Percentiles rank a stretch among this genome's conserved stretches.
Conservation (phyloP, 2,329 filamentous ascomycete species). For the Immersiporthe knoxdaviesiana region DNA sequence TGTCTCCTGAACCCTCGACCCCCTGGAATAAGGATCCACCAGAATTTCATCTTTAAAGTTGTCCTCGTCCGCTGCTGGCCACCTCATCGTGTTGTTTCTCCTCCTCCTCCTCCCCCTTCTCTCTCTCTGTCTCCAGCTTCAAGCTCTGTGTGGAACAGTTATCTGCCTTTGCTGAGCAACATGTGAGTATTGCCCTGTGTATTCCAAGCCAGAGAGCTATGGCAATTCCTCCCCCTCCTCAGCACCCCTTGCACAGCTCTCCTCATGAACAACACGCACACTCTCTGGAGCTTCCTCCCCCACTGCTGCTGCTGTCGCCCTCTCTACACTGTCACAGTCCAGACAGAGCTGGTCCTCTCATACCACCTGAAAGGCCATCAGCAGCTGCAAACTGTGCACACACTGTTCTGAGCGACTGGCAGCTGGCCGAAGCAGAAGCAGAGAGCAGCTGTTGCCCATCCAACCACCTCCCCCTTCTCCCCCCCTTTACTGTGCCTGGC, state of each 20-base stretch:
- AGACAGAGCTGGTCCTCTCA: neutral
- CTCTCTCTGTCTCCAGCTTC: constrained; percentile 17
- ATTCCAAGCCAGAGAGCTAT: neutral
- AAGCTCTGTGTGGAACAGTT: constrained; percentile 6
- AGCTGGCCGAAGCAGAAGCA: neutral
- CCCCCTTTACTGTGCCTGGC: neutral
- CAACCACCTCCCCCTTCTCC: neutral
- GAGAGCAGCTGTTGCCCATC: neutral
- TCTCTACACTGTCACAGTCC: neutral
- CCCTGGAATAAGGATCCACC: constrained; percentile 28
- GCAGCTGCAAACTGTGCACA: neutral
- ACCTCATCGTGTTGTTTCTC: constrained; percentile 9
- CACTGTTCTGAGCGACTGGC: neutral
- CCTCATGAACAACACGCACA: neutral
- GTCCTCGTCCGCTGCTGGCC: constrained; percentile 26
- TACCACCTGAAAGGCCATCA: neutral
- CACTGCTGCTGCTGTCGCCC: neutral
- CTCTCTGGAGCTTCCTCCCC: neutral
- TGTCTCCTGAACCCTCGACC: constrained; percentile 24
- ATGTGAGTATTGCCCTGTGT: constrained; percentile 24
- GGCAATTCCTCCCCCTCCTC: neutral
- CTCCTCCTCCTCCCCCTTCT: constrained; percentile 17
- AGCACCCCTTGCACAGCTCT: neutral
- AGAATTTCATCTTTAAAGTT: constrained; percentile 30
- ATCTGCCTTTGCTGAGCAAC: constrained; percentile 18